These are phyloP conservation scores for Claviceps sp. DNA, from an alignment of 2,329 filamentous ascomycete species.

Conservation along the genomic window DNA sequence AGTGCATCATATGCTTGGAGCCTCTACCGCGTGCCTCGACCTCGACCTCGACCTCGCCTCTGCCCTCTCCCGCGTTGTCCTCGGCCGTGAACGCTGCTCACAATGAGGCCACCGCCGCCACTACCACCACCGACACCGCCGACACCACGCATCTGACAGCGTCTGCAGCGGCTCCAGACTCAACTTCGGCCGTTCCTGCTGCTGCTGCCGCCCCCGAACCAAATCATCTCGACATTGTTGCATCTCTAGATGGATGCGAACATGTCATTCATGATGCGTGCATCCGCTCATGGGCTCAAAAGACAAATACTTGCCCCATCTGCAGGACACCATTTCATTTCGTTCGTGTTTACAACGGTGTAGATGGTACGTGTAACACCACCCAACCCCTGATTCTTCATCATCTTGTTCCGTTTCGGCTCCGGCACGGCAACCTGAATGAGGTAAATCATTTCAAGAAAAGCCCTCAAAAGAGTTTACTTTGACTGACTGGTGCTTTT, in stretches of 20 bases:
- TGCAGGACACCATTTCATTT: constrained; percentile 85
- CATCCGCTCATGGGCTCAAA: constrained; percentile 85
- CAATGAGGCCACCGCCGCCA: constrained; percentile 1
- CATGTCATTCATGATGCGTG: constrained; percentile 90
- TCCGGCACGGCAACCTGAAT: not conserved
- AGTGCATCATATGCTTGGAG: constrained; percentile 59
- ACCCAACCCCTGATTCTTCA: constrained; percentile 6
- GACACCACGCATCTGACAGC: constrained; percentile 6
- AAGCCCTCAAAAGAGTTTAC: not conserved
- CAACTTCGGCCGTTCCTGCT: constrained; percentile 6
- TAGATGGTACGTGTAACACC: constrained; percentile 54
- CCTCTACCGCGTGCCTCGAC: constrained; percentile 31
- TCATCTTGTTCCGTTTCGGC: not conserved
- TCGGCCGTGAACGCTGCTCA: constrained; percentile 10
- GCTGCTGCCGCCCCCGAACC: constrained; percentile 13
- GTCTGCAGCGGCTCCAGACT: constrained; percentile 11
- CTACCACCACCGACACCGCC: constrained; percentile 4
- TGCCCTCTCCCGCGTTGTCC: constrained; percentile 5
- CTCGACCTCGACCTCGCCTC: constrained; percentile 7
- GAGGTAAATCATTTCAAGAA: not conserved
- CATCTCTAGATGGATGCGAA: constrained; percentile 60
- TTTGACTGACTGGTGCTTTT: not conserved
- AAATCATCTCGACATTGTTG: constrained; percentile 33
- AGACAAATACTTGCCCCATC: constrained; percentile 95
- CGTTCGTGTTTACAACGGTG: constrained; percentile 67